Evolutionary conservation across 768 basidiomycete genomes (phyloP), one percentile per base, ranked within the genome.

Genomic region (Phlebiopsis gigantea): DNA sequence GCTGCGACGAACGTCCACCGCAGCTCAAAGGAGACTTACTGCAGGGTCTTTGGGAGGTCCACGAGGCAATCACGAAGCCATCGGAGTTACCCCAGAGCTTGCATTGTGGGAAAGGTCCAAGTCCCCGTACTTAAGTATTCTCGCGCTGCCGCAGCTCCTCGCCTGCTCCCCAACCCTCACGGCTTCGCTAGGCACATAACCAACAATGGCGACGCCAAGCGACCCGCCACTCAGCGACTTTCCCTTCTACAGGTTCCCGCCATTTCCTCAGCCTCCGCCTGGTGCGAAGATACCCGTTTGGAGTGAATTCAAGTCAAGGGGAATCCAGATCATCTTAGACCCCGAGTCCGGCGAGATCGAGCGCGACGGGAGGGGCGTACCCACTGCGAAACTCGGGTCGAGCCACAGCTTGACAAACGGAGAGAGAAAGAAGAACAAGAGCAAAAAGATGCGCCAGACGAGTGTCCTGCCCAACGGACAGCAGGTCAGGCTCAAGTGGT

Each of bases 351-450:
- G 77, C n/a, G 43, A 50, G 6, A 66, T 71, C 29, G 88, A 92
- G 69, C 70, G 80, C 49, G 90, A 93, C 65, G 80, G 78, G 0
- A 66, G 79, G 1, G 88, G 85, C 9, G 80, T 90, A 52, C 82
- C 84, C 0, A 91, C 90, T 12, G 71, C 90, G 22, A 65, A 72
- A 34, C 70, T 88, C 55, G 68, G 68, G 26, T 70, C 72, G 30
- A 79, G 76, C 50, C 89, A 91, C 62, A 84, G 87, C 55, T 66
- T 69, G 54, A 79, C 80, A 57, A 85, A 83, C 69, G 82, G 80
- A 46, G 78, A 78, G 57, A 74, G 78, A 26, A 77, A 75, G 55
- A 75, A 80, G 68, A 81, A 73, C 65, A 75, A 74, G 63, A 82
- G 78, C 66, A 73, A 66, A 57, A 73, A 69, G 50, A 68, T 68